Percentiles rank a stretch among this genome's conserved stretches.
Conservation (phyloP, 225 moss, liverwort and hornwort genomes). For the Thuidium tamariscinum region DNA sequence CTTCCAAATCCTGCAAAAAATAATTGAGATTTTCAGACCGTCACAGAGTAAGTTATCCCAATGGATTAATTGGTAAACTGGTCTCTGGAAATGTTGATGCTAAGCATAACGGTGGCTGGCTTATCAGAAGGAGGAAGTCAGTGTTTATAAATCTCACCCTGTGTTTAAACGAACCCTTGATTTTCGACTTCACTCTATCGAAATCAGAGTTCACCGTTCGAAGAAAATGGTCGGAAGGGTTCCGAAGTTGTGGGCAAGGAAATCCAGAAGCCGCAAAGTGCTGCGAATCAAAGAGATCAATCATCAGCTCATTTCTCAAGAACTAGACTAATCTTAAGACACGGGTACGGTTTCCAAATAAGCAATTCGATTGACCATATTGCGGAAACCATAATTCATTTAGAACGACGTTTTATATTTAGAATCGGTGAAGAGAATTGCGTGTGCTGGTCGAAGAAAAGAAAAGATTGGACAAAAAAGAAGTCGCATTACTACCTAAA, state of each 20-base stretch:
- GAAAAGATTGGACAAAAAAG: not conserved
- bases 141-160: constrained; percentile 6
- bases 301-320: not conserved
- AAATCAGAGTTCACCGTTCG: constrained; percentile 86
- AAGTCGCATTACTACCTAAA: not conserved
- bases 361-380: not conserved
- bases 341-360: not conserved
- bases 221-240: constrained; percentile 89
- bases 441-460: not conserved
- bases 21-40: not conserved
- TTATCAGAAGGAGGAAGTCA: not conserved
- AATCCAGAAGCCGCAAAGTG: constrained; percentile 73
- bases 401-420: too few species aligned
- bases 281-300: constrained; percentile 15
- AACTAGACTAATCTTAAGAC: too few species aligned
- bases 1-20: constrained; percentile 51
- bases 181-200: constrained; percentile 65
- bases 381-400: not conserved
- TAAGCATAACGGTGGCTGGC: not conserved
- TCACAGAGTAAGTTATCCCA: not conserved
- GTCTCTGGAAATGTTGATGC: not conserved
- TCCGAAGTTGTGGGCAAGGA: constrained; percentile 73
- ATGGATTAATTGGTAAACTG: not conserved
- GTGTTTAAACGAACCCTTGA: constrained; percentile 69
- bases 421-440: not conserved